A percentile compares a stretch with the other conserved stretches of the same genome.
phyloP scores from a whole-genome alignment of 352 stramenopile genomes.

The Phytophthora rubi region DNA sequence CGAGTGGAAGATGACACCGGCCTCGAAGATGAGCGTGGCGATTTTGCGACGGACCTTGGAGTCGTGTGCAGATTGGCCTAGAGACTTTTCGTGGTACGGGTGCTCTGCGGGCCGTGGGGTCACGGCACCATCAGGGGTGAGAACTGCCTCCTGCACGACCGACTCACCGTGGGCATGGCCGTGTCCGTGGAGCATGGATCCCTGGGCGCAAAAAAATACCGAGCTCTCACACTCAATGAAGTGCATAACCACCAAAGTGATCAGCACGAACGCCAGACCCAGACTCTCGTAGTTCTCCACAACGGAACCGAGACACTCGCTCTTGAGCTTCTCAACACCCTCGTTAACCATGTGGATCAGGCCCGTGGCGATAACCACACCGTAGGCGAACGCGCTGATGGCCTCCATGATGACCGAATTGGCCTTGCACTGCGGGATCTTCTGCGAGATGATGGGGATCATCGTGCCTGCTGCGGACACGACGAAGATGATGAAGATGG shows the following conservation, averaged over 20 bases:
- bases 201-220: slow-evolving; percentile 52
- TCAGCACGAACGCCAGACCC: slow-evolving; percentile 63
- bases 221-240: slow-evolving; percentile 71
- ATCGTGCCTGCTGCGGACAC: slow-evolving; percentile 51
- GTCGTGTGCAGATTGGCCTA: slow-evolving; percentile 10
- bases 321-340: slow-evolving; percentile 57
- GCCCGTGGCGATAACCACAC: slow-evolving; percentile 69
- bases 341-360: slow-evolving; percentile 83
- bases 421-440: slow-evolving; percentile 39
- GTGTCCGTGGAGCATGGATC: slow-evolving; percentile 36
- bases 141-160: slow-evolving; percentile 12
- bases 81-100: slow-evolving; percentile 24
- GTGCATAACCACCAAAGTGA: slow-evolving; percentile 69
- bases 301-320: slow-evolving; percentile 59
- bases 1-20: slow-evolving; percentile 69
- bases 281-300: slow-evolving; percentile 62
- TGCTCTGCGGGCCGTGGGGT: slow-evolving; percentile 28
- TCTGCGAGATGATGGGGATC: slow-evolving; percentile 53
- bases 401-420: slow-evolving; percentile 59
- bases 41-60: slow-evolving; percentile 46
- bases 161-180: slow-evolving; percentile 37
- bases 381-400: slow-evolving; percentile 66
- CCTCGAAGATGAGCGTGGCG: slow-evolving; percentile 57
- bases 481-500: slow-evolving; percentile 66
- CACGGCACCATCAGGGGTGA: slow-evolving; percentile 19